Evolutionary conservation across 1,284 basidiomycete genomes (phyloP), one percentile per base, ranked within the genome.

Genomic region (Vanrija sp.): DNA sequence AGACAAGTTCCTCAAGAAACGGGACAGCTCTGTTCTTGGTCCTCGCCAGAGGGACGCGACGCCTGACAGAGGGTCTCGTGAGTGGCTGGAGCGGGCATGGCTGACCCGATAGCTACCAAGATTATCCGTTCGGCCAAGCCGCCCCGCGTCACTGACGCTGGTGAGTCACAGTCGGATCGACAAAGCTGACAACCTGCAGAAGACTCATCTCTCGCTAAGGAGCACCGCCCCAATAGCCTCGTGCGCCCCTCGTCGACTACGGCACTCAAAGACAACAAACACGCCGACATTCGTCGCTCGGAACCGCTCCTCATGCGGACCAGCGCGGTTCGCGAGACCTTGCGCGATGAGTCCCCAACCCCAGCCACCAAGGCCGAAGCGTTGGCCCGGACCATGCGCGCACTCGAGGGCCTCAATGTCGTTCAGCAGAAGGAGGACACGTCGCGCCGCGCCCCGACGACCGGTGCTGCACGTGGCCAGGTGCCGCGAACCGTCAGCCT

Each of bases 361-460:
- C 46, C 56, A 3, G 41, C 60, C n/a, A 49, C 43, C 36, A 61
- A 65, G 43, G 63, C 67, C 51, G 66, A 69, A 25, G 68, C 67
- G 1, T 54, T 69, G 2, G 51, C 61, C 19, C 59, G 56, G 35
- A 66, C 71, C 2, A 66, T 71, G 68, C 59, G 59, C n/a, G 67
- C 65, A 2, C 61, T 71, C 20, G 69, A 70, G 53, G 69, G 69
- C 20, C 54, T 49, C 37, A 61, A 57, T 31, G 19, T 15, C 8
- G 16, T 12, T 35, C 66, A 9, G 58, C 53, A 12, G 43, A 49
- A 10, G 63, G 68, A 27, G 59, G 51, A 36, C 53, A 67, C 25
- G 62, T 60, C 35, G 65, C 68, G 16, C 68, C 68, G 10, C 55
- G 56, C 27, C 64, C 68, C 25, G 65, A 65, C 25, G 27, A n/a